Base-by-base conservation (phyloP, 768 basidiomycete species). In the Dictyophora rubrovolvata region DNA sequence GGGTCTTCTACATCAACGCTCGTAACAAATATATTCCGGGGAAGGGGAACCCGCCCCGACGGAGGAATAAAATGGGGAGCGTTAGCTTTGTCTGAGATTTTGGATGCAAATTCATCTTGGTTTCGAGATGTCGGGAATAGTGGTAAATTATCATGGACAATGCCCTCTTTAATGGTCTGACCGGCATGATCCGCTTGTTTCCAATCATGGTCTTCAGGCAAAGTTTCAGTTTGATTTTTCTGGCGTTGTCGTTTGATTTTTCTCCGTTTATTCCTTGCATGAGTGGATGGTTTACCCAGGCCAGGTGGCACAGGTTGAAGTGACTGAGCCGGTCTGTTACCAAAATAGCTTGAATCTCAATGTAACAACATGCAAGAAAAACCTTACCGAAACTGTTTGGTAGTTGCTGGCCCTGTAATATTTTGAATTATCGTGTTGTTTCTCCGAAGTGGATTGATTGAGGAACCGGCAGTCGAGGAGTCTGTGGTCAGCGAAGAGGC, bases 1-100 rank as follows among this genome's bases (percentile, higher is more conserved):
- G 73, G 77, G 22, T 73, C 77, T 64, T 86, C 85, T 22, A 88
- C 84, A 61, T 89, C 84, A 1, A 88, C 74, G 62, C 81, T 83
- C 2, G 86, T 87, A 35, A 89, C 84, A 61, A 89, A 81, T 64
- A 89, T 66, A 54, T 85, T 82, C 4, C 72, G 64, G 0, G 87
- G 87, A 8, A 89, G 64, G 33, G 73, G 75, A 53, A 79, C 69
- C 49, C 80, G 78, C 65, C 83, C 79, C 3, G 87, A 88, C 0
- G 87, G 87, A 1, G 86, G 82, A 34, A 86, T 63, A 11, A 86
- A 69, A n/a, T 18, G 34, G 60, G 42, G 58, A 55, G 63, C 11
- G 63, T 57, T 23, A 65, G 56, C 3, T 48, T 53, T 2, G 49
- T 20, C 18, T 51, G 22, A 16, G 60, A 46, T 54, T 42, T 47